These are phyloP conservation scores for Bruguiera hainesii DNA, from an alignment of 441 rosid species.

Conservation along the genomic window DNA sequence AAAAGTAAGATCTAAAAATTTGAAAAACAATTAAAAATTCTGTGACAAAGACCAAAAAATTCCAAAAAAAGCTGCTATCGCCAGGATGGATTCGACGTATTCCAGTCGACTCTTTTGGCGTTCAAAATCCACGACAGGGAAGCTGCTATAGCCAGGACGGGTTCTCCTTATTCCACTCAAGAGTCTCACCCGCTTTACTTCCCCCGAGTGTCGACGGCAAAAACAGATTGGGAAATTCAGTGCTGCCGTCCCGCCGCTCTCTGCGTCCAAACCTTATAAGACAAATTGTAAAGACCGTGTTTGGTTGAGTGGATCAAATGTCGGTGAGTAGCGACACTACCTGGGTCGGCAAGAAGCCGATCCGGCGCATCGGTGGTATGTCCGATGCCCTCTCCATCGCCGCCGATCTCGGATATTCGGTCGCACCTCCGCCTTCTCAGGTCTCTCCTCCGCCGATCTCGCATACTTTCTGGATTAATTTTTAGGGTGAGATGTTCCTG, in stretches of 20 bases:
- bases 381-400: slow-evolving; percentile 98
- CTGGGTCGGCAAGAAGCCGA: slow-evolving; percentile 90
- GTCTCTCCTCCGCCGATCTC: slow-evolving; percentile 21
- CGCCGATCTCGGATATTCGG: slow-evolving; percentile 89
- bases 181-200: too few relatives aligned
- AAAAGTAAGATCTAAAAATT: too few relatives aligned
- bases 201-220: too few relatives aligned
- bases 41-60: too few relatives aligned
- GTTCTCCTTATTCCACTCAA: too few relatives aligned
- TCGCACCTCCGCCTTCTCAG: slow-evolving; percentile 70
- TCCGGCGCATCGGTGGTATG: slow-evolving; percentile 91
- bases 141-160: too few relatives aligned
- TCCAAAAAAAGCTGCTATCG: too few relatives aligned
- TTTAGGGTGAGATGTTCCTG: not conserved
- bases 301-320: slow-evolving; percentile 29
- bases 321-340: slow-evolving; percentile 77
- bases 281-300: not conserved
- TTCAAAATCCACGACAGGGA: too few relatives aligned
- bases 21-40: too few relatives aligned
- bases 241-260: not conserved
- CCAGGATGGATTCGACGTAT: too few relatives aligned
- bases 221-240: slow-evolving; percentile 13
- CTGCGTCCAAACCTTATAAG: not conserved
- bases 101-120: too few relatives aligned
- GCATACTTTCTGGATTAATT: not conserved